Percentiles rank a stretch among this genome's conserved stretches.
Evolutionary conservation across 179 eudicot species (phyloP).

Genomic region (Silene coronaria): DNA sequence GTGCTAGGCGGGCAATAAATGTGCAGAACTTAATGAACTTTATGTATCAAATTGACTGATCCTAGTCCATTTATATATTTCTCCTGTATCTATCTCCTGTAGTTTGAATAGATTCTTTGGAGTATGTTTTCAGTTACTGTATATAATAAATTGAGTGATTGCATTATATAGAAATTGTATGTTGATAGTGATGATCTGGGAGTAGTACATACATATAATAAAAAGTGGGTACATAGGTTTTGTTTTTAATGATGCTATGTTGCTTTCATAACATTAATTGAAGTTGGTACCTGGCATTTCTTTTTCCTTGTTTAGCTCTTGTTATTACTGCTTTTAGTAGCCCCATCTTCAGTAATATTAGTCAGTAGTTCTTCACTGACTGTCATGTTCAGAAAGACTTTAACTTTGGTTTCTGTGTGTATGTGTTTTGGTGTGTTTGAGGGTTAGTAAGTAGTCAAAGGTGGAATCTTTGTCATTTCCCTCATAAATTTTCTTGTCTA

Average conservation of each 20-base stretch:
- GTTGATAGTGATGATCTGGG: neutral
- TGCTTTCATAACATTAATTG: constrained; percentile 42
- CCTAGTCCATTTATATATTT: constrained; percentile 5
- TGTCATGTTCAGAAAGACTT: constrained; percentile 16
- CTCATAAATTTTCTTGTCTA: constrained; percentile 17
- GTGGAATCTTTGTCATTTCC: constrained; percentile 28
- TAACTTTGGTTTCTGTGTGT: constrained; percentile 17
- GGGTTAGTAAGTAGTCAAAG: neutral
- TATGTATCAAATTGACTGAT: constrained; percentile 31
- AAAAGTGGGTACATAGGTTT: constrained; percentile 33
- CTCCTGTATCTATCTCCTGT: neutral
- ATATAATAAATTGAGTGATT: constrained; percentile 20
- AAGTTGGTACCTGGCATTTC: constrained; percentile 35
- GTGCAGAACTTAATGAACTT: constrained; percentile 27
- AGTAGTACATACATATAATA: constrained; percentile 25
- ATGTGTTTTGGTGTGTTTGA: constrained; percentile 20
- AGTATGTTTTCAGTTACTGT: constrained; percentile 20
- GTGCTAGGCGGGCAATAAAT: constrained; percentile 14
- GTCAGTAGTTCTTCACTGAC: constrained; percentile 22
- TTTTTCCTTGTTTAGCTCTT: constrained; percentile 21
- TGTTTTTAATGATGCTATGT: constrained; percentile 40
- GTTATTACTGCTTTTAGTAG: constrained; percentile 25
- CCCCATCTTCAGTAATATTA: constrained; percentile 19
- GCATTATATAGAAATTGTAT: constrained; percentile 22
- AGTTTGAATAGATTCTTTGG: constrained; percentile 36